phyloP scores from a whole-genome alignment of 129 eudicot species.

The Cynara cardunculus region DNA sequence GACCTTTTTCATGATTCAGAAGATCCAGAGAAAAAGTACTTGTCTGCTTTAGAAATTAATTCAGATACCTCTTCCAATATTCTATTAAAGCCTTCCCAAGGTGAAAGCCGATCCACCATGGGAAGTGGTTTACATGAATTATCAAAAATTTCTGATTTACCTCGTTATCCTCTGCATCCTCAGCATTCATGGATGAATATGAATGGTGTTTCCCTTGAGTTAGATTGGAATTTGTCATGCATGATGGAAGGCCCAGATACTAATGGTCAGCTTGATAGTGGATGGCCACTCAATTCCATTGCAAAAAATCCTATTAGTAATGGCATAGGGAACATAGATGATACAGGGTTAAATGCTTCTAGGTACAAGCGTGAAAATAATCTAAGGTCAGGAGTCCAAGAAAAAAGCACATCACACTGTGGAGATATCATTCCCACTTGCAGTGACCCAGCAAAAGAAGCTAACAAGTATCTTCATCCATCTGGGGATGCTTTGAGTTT shows the following conservation, averaged over 20 bases:
- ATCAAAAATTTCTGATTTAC: slow-evolving; percentile 7
- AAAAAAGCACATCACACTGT: slow-evolving; percentile 1
- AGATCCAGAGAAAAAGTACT: slow-evolving; percentile 37
- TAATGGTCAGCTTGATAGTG: slow-evolving; percentile 25
- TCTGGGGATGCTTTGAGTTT: slow-evolving; percentile 24
- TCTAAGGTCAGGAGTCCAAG: slow-evolving; percentile 8
- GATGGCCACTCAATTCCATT: slow-evolving; percentile 26
- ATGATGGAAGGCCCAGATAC: slow-evolving; percentile 25
- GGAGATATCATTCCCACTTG: slow-evolving; percentile 4
- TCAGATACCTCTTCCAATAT: slow-evolving; percentile 30
- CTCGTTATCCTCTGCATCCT: slow-evolving; percentile 10
- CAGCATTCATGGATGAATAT: not conserved
- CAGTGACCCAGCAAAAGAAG: not conserved
- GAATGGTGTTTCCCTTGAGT: slow-evolving; percentile 4
- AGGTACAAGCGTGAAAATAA: slow-evolving; percentile 12
- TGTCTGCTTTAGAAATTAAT: slow-evolving; percentile 62
- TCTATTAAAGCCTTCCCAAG: slow-evolving; percentile 21
- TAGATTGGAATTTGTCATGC: slow-evolving; percentile 21
- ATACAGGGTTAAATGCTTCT: slow-evolving; percentile 10
- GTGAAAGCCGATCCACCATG: slow-evolving; percentile 25
- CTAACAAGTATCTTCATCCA: slow-evolving; percentile 22
- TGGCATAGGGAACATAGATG: slow-evolving; percentile 11
- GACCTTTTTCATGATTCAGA: slow-evolving; percentile 22
- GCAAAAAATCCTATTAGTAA: slow-evolving; percentile 12
- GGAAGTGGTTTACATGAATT: slow-evolving; percentile 17